Evolutionary conservation across 768 basidiomycete genomes (phyloP).

Genomic region (Sporobolomyces phaffii): DNA sequence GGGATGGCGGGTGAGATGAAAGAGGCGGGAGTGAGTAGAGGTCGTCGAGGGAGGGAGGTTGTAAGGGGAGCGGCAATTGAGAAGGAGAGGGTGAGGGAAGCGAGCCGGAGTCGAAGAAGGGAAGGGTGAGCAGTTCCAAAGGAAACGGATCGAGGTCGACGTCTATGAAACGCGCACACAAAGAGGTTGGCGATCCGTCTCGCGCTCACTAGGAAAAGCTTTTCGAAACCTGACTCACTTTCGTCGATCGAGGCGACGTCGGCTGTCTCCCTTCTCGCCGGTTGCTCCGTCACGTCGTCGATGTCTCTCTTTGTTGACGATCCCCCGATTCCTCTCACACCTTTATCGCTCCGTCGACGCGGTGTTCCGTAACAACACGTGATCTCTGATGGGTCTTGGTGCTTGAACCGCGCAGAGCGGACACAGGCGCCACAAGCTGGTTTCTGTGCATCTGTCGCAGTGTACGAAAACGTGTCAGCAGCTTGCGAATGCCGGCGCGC

Average conservation of each 20-base stretch:
- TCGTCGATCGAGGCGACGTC: not conserved
- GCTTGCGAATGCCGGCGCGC: too few species aligned
- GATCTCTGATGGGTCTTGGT: constrained; percentile 10
- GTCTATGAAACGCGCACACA: not conserved
- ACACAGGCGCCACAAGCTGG: constrained; percentile 13
- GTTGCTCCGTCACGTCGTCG: not conserved
- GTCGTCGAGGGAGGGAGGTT: not conserved
- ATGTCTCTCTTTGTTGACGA: not conserved
- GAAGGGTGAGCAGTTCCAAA: not conserved
- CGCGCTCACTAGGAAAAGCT: not conserved
- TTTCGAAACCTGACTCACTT: too few species aligned
- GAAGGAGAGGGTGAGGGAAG: too few species aligned
- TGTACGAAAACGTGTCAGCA: too few species aligned
- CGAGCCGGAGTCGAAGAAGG: not conserved
- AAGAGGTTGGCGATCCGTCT: too few species aligned
- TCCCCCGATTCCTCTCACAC: not conserved
- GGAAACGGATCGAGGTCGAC: not conserved
- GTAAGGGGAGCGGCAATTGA: not conserved
- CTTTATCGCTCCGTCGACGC: not conserved
- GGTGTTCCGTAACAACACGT: constrained; percentile 3
- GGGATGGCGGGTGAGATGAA: too few species aligned
- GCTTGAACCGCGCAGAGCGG: constrained; percentile 1
- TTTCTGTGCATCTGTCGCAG: not conserved
- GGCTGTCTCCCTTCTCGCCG: not conserved
- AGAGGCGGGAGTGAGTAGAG: not conserved